Conservation (phyloP, 2,329 filamentous ascomycete genomes). For the Claviceps cyperi region DNA sequence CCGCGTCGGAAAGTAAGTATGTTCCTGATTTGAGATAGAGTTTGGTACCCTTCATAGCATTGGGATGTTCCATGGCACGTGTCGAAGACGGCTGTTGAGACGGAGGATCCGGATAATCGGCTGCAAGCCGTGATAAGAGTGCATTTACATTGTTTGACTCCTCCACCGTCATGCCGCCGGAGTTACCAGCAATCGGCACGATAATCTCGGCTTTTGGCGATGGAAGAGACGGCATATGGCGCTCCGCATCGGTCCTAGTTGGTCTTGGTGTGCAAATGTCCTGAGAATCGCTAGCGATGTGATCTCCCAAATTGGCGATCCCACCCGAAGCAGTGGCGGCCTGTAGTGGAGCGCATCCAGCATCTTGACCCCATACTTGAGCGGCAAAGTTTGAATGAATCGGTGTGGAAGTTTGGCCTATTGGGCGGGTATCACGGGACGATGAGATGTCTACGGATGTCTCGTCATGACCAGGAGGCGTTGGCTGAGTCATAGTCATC, state of each 20-base stretch:
- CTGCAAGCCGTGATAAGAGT: background rate
- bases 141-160: background rate
- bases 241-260: constrained; percentile 28
- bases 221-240: constrained; percentile 38
- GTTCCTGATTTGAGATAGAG: constrained; percentile 9
- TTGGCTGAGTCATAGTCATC: constrained; percentile 20
- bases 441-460: constrained; percentile 2
- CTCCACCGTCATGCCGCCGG: constrained; percentile 18
- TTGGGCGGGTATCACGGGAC: constrained; percentile 9
- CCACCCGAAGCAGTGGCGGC: constrained; percentile 21
- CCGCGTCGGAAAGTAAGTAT: constrained; percentile 17
- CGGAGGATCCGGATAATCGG: constrained; percentile 10
- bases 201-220: constrained; percentile 47
- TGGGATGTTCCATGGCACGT: constrained; percentile 26
- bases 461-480: constrained; percentile 10
- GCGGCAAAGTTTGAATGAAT: constrained; percentile 44
- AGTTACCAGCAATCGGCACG: constrained; percentile 24
- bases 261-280: constrained; percentile 34
- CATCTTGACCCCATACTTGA: constrained; percentile 38
- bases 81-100: constrained; percentile 12
- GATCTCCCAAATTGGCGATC: constrained; percentile 24
- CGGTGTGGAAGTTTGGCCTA: constrained; percentile 41
- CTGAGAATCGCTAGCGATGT: constrained; percentile 24
- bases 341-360: constrained; percentile 24
- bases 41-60: constrained; percentile 24